These are phyloP conservation scores for Cadophora luteo-olivacea DNA, from an alignment of 2,329 filamentous ascomycete species.

Conservation along the genomic window DNA sequence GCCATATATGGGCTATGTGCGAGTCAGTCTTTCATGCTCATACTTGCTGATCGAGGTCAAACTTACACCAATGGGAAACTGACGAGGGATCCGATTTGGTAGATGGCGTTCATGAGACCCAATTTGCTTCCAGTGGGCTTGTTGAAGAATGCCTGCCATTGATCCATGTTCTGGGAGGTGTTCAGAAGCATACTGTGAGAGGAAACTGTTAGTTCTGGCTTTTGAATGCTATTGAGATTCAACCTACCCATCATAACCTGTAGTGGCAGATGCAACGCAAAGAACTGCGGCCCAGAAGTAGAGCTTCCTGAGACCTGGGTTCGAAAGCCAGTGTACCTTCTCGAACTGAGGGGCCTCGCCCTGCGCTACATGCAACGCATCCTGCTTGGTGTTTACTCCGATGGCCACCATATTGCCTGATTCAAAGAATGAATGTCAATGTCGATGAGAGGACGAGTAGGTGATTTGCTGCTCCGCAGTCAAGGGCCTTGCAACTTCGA, in stretches of 20 bases:
- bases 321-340: slow-evolving; percentile 61
- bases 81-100: slow-evolving; percentile 49
- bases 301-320: slow-evolving; percentile 62
- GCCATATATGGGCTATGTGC: slow-evolving; percentile 51
- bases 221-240: neutral
- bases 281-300: slow-evolving; percentile 60
- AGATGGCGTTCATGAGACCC: slow-evolving; percentile 53
- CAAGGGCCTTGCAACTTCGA: slow-evolving; percentile 15
- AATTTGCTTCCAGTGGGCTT: slow-evolving; percentile 48
- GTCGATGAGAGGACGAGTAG: slow-evolving; percentile 6
- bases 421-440: slow-evolving; percentile 16
- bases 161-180: slow-evolving; percentile 62
- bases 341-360: slow-evolving; percentile 58
- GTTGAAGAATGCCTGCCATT: slow-evolving; percentile 58
- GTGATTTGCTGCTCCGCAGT: slow-evolving; percentile 14
- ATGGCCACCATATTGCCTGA: slow-evolving; percentile 28
- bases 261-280: slow-evolving; percentile 66
- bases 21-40: slow-evolving; percentile 22
- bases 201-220: neutral
- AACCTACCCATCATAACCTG: slow-evolving; percentile 62
- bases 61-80: slow-evolving; percentile 46
- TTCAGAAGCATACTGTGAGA: slow-evolving; percentile 57
- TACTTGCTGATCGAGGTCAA: neutral
- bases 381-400: slow-evolving; percentile 29
- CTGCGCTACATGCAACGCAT: slow-evolving; percentile 49